Conservation (phyloP, 768 basidiomycete genomes). For the Pulveroboletus sp. region DNA sequence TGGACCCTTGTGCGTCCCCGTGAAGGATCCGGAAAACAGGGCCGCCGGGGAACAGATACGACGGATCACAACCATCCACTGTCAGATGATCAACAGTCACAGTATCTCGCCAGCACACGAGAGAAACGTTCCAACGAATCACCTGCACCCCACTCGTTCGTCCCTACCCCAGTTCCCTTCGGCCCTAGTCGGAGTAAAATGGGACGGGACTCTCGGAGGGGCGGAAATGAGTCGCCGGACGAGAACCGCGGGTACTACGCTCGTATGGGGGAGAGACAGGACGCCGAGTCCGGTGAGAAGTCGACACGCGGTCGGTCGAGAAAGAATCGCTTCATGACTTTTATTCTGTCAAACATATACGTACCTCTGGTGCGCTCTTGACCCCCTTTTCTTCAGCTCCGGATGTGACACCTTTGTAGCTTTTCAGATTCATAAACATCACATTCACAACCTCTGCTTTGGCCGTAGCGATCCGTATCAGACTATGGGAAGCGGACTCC, state of each 20-base stretch:
- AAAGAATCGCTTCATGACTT: slow-evolving; percentile 52
- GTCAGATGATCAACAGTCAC: slow-evolving; percentile 16
- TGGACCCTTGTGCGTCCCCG: slow-evolving; percentile 69
- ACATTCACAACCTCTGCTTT: slow-evolving; percentile 76
- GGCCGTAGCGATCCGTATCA: slow-evolving; percentile 73
- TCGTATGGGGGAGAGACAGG: slow-evolving; percentile 16
- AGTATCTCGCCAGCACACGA: slow-evolving; percentile 2
- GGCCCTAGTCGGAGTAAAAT: slow-evolving; percentile 54
- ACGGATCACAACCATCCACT: not conserved
- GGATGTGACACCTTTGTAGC: slow-evolving; percentile 37
- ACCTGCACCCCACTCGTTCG: slow-evolving; percentile 20
- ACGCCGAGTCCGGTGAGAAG: slow-evolving; percentile 30
- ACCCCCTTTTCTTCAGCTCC: not conserved
- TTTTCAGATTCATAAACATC: slow-evolving; percentile 83
- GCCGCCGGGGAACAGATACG: slow-evolving; percentile 2
- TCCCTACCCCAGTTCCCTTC: slow-evolving; percentile 33
- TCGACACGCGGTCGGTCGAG: slow-evolving; percentile 27
- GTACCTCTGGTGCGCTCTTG: slow-evolving; percentile 62
- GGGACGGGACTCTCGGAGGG: slow-evolving; percentile 61
- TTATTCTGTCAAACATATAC: slow-evolving; percentile 70
- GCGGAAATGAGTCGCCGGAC: slow-evolving; percentile 8
- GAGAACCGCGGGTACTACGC: slow-evolving; percentile 13
- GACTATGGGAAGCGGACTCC: slow-evolving; percentile 47
- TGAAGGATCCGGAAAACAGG: slow-evolving; percentile 18
- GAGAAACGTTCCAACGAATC: slow-evolving; percentile 22